Percentiles rank a stretch among this genome's conserved stretches.
These are phyloP conservation scores for Citrullus colocynthis DNA, from an alignment of 306 rosid species.

Conservation along the genomic window DNA sequence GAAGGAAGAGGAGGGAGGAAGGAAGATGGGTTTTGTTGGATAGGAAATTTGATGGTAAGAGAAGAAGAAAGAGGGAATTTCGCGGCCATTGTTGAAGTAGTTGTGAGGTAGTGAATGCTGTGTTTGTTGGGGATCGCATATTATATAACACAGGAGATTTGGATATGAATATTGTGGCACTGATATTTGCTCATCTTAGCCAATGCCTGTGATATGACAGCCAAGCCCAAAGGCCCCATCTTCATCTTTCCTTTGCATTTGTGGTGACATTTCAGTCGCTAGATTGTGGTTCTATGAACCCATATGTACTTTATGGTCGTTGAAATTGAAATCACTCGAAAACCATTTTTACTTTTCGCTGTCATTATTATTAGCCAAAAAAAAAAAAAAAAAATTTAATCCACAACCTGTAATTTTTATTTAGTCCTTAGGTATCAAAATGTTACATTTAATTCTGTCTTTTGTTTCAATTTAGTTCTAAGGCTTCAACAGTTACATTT, in stretches of 20 bases:
- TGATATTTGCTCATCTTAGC: slow-evolving; percentile 1
- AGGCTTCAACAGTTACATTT: no score
- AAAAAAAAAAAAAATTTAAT: no score
- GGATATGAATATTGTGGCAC: slow-evolving; percentile 25
- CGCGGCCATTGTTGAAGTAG: slow-evolving; percentile 44
- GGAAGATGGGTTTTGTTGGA: slow-evolving; percentile 23
- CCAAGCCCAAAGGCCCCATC: not conserved
- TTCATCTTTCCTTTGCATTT: not conserved
- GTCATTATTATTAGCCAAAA: no score
- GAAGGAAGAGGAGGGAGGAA: slow-evolving; percentile 13
- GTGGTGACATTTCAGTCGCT: not conserved
- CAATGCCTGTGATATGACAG: not conserved
- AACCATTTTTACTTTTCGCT: no score
- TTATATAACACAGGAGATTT: slow-evolving; percentile 10
- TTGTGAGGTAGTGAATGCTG: not conserved
- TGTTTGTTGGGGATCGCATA: slow-evolving; percentile 17
- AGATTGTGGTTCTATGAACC: not conserved
- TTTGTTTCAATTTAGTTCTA: no score
- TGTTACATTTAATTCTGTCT: no score
- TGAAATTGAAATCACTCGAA: no score
- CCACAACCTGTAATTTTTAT: no score
- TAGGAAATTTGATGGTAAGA: slow-evolving; percentile 25
- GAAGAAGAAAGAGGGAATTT: slow-evolving; percentile 43
- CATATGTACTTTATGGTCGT: not conserved
- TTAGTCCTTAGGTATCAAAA: no score